phyloP scores from a whole-genome alignment of 495 filamentous ascomycete genomes.

The Cudoniella acicularis region DNA sequence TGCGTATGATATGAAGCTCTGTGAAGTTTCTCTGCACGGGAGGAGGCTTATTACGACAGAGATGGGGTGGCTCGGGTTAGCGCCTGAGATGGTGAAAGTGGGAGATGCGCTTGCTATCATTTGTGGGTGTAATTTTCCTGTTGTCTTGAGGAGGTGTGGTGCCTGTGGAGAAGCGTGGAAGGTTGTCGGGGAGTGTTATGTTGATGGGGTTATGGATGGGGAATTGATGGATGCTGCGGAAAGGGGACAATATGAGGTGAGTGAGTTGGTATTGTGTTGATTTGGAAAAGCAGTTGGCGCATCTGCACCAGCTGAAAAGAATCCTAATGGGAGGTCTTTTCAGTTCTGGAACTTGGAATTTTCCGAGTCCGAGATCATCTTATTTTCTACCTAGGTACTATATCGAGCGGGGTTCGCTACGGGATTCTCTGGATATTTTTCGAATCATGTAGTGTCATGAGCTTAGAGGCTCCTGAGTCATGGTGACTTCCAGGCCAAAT shows the following conservation, averaged over 20 bases:
- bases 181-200: conserved; percentile 20
- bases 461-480: too few relatives aligned
- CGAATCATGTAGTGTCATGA: too few relatives aligned
- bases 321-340: too few relatives aligned
- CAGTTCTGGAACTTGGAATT: too few relatives aligned
- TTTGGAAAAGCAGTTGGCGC: too few relatives aligned
- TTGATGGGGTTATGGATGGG: conserved; percentile 25
- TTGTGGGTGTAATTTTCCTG: neutral
- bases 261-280: neutral
- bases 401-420: too few relatives aligned
- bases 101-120: conserved; percentile 1
- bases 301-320: too few relatives aligned
- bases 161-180: neutral
- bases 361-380: too few relatives aligned
- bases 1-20: neutral
- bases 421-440: too few relatives aligned
- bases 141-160: neutral
- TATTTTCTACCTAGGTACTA: too few relatives aligned
- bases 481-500: too few relatives aligned
- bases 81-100: neutral
- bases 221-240: conserved; percentile 1
- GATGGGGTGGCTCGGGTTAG: neutral
- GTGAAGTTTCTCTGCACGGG: neutral
- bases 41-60: neutral
- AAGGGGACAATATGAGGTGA: neutral